phyloP scores from a whole-genome alignment of 495 filamentous ascomycete species.

The Penicillium odoratum region DNA sequence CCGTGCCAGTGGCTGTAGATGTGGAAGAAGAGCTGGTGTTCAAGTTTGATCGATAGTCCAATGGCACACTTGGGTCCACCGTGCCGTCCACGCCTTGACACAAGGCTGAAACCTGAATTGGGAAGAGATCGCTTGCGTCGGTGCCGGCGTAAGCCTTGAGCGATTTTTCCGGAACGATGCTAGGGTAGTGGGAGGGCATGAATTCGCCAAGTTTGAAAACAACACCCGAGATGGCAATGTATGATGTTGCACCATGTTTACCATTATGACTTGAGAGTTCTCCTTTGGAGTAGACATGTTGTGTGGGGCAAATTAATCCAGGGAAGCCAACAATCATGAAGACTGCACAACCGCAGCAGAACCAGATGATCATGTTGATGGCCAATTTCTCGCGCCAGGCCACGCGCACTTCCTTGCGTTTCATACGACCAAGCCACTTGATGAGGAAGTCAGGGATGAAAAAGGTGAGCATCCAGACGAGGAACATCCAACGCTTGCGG shows the following conservation, averaged over 20 bases:
- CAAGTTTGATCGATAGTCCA: constrained; percentile 70
- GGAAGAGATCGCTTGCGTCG: constrained; percentile 87
- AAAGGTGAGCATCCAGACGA: constrained; percentile 86
- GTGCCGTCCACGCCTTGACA: constrained; percentile 72
- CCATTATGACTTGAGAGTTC: constrained; percentile 78
- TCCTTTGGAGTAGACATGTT: constrained; percentile 77
- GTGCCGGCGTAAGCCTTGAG: constrained; percentile 79
- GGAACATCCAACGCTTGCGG: constrained; percentile 86
- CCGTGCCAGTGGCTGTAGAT: constrained; percentile 59
- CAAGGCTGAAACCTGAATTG: constrained; percentile 89
- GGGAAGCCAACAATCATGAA: constrained; percentile 94
- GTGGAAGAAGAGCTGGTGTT: constrained; percentile 70
- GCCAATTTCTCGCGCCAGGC: constrained; percentile 98
- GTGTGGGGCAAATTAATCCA: constrained; percentile 82
- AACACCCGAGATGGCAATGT: constrained; percentile 79
- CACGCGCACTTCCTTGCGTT: constrained; percentile 86
- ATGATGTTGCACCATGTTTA: constrained; percentile 62
- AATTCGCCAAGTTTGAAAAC: constrained; percentile 82
- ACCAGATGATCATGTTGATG: constrained; percentile 98
- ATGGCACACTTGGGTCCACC: constrained; percentile 69
- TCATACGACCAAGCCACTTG: constrained; percentile 76
- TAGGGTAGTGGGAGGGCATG: constrained; percentile 77
- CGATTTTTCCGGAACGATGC: constrained; percentile 62
- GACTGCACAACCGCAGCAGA: constrained; percentile 70
- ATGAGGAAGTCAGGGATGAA: constrained; percentile 85